Evolutionary conservation across 2,329 filamentous ascomycete genomes (phyloP), one percentile per base, ranked within the genome.

Genomic region (Thielaviopsis euricoi): DNA sequence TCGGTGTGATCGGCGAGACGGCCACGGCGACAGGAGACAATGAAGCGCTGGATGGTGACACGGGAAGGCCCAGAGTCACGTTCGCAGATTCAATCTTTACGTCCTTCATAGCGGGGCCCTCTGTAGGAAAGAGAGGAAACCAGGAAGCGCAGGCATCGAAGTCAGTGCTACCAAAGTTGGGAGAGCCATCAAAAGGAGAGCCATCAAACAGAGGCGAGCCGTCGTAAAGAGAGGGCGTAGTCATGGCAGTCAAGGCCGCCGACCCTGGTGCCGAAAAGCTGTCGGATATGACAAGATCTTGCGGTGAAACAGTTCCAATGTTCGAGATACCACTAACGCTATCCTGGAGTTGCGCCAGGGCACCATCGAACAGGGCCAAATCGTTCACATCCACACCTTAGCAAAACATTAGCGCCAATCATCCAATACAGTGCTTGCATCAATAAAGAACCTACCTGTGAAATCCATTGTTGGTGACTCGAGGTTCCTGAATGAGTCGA

Each of bases 241-340:
- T 95, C 70, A 95, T 67, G 62, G 89, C 83, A 40, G 89, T 95
- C 67, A 93, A 82, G 37, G 87, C 83, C 52, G 84, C 78, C 1
- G 89, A 95, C 66, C 87, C 87, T 29, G 89, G 89, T 43, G 88
- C 82, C 62, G 88, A 94, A 67, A 82, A 81, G 60, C 78, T 75
- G 65, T 87, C 81, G 64, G 82, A 80, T 64, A 90, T 75, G 63
- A 85, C 73, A 63, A 95, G 76, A 66, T 95, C 89, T 70, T 87
- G 84, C 21, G 89, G 89, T 61, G 89, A 95, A 62, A 95, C 80
- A 49, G 89, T 95, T 65, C 78, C 80, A 67, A 81, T 67, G 67
- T 81, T 78, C 66, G 73, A 21, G 23, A 58, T 23, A 46, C n/a
- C 52, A 23, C 46, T 13, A 19, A 23, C 9, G n/a, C 9, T 40